These are phyloP conservation scores for Daldinia sp. DNA, from an alignment of 2,329 filamentous ascomycete species.

Conservation along the genomic window DNA sequence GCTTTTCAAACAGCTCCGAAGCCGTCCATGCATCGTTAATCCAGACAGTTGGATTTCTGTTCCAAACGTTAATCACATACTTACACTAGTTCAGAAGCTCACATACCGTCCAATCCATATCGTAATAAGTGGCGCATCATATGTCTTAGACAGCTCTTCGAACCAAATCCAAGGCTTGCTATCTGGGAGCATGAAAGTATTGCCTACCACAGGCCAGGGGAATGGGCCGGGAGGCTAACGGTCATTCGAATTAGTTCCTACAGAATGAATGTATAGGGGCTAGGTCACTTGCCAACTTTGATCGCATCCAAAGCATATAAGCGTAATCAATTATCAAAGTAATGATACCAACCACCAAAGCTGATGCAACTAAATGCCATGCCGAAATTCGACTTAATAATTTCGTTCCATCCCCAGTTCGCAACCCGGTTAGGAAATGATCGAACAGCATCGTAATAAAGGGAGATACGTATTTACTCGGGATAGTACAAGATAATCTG, in stretches of 20 bases:
- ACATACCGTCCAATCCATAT: conserved; percentile 65
- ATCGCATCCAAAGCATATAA: conserved; percentile 62
- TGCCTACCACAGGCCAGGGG: conserved; percentile 66
- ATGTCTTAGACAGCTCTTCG: conserved; percentile 63
- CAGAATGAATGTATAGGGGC: background rate
- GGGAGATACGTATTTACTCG: background rate
- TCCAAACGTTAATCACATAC: conserved; percentile 18
- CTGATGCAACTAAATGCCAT: conserved; percentile 42
- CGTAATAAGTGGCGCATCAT: conserved; percentile 64
- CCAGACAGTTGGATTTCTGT: conserved; percentile 58
- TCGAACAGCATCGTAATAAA: conserved; percentile 42
- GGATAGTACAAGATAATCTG: background rate
- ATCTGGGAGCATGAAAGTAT: conserved; percentile 66
- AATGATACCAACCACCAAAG: conserved; percentile 43
- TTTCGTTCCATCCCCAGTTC: conserved; percentile 10
- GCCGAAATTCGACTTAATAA: conserved; percentile 31
- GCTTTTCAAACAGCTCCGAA: conserved; percentile 67
- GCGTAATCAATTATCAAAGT: conserved; percentile 58
- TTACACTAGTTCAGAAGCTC: background rate
- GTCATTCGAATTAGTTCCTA: conserved; percentile 25
- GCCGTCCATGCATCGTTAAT: conserved; percentile 64
- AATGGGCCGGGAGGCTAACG: conserved; percentile 65
- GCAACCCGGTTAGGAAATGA: conserved; percentile 38
- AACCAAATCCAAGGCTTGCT: conserved; percentile 70
- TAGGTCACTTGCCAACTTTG: conserved; percentile 57